These are phyloP conservation scores for Backusella psychrophila DNA, from an alignment of 192 early-diverging fungal species.

Conservation along the genomic window DNA sequence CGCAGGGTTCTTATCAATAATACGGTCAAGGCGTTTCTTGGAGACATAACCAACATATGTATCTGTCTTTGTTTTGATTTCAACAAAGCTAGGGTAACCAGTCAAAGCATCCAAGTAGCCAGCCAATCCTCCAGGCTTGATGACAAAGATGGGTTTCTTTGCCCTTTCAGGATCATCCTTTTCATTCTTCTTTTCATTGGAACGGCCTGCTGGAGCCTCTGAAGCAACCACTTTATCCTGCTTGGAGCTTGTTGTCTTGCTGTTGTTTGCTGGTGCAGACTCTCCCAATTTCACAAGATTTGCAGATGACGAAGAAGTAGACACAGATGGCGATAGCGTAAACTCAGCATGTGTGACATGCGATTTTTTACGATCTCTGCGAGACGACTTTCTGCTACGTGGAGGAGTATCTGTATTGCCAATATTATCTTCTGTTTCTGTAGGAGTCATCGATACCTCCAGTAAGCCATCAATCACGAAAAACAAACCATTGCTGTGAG, in stretches of 20 bases:
- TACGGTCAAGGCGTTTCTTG: conserved; percentile 76
- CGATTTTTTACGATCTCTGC: not conserved
- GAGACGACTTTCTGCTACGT: not conserved
- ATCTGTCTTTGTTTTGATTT: conserved; percentile 75
- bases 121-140: conserved; percentile 84
- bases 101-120: conserved; percentile 93
- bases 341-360: not conserved
- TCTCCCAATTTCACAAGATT: not conserved
- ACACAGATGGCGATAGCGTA: not conserved
- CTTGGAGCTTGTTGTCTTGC: not conserved
- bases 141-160: conserved; percentile 60
- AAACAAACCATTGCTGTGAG: conserved; percentile 81
- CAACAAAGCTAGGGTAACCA: conserved; percentile 87
- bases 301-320: not conserved
- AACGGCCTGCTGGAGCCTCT: conserved; percentile 30
- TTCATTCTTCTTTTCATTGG: not conserved
- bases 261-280: not conserved
- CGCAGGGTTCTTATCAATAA: conserved; percentile 83
- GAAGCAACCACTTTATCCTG: conserved; percentile 23
- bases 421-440: conserved; percentile 10
- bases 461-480: conserved; percentile 92
- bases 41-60: conserved; percentile 87
- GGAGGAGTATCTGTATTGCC: not conserved
- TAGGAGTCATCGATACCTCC: conserved; percentile 59
- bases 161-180: conserved; percentile 11